Conservation (phyloP, 2,329 filamentous ascomycete species). For the Pseudogymnoascus sp. region DNA sequence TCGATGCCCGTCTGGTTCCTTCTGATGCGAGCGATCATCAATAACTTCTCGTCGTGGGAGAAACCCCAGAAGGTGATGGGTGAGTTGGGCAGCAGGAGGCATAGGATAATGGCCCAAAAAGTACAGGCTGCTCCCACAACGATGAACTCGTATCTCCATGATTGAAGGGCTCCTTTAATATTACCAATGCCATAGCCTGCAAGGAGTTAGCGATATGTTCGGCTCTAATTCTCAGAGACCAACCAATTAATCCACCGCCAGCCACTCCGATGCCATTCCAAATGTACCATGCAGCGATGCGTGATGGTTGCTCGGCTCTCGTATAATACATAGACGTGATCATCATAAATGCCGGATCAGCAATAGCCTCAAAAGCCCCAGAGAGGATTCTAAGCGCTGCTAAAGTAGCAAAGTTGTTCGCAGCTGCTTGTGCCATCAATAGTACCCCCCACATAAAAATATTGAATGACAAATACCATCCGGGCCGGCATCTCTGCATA, state of each 20-base stretch:
- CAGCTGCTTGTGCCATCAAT: slow-evolving; percentile 11
- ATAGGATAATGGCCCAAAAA: slow-evolving; percentile 31
- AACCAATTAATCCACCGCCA: slow-evolving; percentile 13
- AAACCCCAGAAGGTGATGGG: slow-evolving; percentile 38
- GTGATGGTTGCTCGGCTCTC: slow-evolving; percentile 27
- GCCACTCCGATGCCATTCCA: slow-evolving; percentile 16
- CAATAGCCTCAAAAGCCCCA: slow-evolving; percentile 19
- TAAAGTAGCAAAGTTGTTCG: slow-evolving; percentile 16
- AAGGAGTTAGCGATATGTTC: slow-evolving; percentile 18
- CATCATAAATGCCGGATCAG: slow-evolving; percentile 27
- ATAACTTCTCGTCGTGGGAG: slow-evolving; percentile 34
- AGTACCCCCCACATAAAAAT: slow-evolving; percentile 3
- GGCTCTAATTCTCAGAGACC: slow-evolving; percentile 11
- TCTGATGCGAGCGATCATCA: slow-evolving; percentile 43
- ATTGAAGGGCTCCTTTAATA: slow-evolving; percentile 14
- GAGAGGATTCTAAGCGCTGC: slow-evolving; percentile 22
- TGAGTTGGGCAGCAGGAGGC: slow-evolving; percentile 41
- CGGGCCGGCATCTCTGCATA: slow-evolving; percentile 28
- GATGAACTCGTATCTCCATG: slow-evolving; percentile 18
- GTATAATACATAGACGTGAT: slow-evolving; percentile 30
- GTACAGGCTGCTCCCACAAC: slow-evolving; percentile 16
- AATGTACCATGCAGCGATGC: slow-evolving; percentile 22
- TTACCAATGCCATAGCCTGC: slow-evolving; percentile 24
- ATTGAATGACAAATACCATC: slow-evolving; percentile 23
- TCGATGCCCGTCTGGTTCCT: slow-evolving; percentile 49